Conservation (phyloP, 148 eudicot species). For the Limonium bicolor region DNA sequence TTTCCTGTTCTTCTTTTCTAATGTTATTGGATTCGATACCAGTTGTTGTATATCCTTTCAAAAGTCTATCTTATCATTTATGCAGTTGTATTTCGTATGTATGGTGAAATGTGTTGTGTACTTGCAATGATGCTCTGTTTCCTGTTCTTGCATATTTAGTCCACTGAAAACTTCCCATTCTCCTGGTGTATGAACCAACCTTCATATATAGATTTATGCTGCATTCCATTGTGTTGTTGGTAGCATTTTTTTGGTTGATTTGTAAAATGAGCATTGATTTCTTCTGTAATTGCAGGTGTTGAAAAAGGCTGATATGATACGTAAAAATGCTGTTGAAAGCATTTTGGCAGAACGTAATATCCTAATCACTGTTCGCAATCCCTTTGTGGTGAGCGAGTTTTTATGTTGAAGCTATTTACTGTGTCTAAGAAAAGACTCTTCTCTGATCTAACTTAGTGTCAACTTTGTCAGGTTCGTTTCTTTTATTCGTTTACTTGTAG, state of each 20-base stretch:
- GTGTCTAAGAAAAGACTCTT: slow-evolving; percentile 2
- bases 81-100: too few species aligned
- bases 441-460: slow-evolving; percentile 11
- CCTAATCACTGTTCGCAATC: slow-evolving; percentile 90
- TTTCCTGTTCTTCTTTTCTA: too few species aligned
- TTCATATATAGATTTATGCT: too few species aligned
- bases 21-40: too few species aligned
- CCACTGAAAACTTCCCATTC: too few species aligned
- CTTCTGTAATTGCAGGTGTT: slow-evolving; percentile 41
- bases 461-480: slow-evolving; percentile 83
- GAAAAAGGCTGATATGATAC: slow-evolving; percentile 93
- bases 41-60: too few species aligned
- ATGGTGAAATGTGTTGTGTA: too few species aligned
- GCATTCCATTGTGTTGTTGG: too few species aligned
- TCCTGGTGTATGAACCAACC: too few species aligned
- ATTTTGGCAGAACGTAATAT: slow-evolving; percentile 98
- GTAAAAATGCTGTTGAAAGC: slow-evolving; percentile 99
- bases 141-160: too few species aligned
- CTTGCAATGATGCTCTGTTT: background rate
- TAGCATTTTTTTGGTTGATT: background rate
- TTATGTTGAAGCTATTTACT: slow-evolving; percentile 5
- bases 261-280: background rate
- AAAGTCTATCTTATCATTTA: too few species aligned
- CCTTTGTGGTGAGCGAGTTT: slow-evolving; percentile 78
- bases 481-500: slow-evolving; percentile 97